Conservation (phyloP, 257 asterid species). For the Salvia miltiorrhiza region DNA sequence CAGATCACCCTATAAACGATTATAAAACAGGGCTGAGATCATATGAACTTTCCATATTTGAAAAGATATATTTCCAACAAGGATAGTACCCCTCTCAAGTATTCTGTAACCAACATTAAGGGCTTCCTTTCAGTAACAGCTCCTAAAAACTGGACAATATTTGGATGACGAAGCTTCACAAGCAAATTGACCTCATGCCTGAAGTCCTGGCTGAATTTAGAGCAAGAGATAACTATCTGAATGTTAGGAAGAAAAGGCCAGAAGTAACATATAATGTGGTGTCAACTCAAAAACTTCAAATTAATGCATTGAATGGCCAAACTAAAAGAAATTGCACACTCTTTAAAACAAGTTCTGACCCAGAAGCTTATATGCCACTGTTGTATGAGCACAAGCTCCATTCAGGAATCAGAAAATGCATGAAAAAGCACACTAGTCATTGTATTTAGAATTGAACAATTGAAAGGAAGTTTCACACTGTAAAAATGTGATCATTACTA, state of each 20-base stretch:
- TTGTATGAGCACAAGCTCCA: slow-evolving; percentile 2
- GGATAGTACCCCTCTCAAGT: slow-evolving; percentile 78
- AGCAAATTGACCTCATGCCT: slow-evolving; percentile 97
- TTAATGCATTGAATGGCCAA: background rate
- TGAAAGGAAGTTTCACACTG: background rate
- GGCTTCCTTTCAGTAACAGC: slow-evolving; percentile 96
- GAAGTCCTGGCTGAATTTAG: slow-evolving; percentile 81
- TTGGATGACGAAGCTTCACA: slow-evolving; percentile 99
- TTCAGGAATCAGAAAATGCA: background rate
- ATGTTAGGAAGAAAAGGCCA: background rate
- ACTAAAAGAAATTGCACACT: background rate
- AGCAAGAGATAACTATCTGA: slow-evolving; percentile 13
- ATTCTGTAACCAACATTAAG: slow-evolving; percentile 89
- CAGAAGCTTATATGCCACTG: background rate
- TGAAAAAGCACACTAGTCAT: background rate
- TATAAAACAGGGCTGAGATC: slow-evolving; percentile 12
- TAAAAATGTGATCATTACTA: background rate
- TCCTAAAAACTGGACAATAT: slow-evolving; percentile 96
- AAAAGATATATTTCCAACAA: background rate
- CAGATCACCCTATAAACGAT: slow-evolving; percentile 73
- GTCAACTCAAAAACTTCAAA: background rate
- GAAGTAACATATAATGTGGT: background rate
- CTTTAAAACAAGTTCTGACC: background rate
- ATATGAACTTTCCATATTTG: background rate
- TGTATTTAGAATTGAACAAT: background rate